Base-by-base conservation (phyloP, 768 basidiomycete genomes). In the Amanita inopinata region DNA sequence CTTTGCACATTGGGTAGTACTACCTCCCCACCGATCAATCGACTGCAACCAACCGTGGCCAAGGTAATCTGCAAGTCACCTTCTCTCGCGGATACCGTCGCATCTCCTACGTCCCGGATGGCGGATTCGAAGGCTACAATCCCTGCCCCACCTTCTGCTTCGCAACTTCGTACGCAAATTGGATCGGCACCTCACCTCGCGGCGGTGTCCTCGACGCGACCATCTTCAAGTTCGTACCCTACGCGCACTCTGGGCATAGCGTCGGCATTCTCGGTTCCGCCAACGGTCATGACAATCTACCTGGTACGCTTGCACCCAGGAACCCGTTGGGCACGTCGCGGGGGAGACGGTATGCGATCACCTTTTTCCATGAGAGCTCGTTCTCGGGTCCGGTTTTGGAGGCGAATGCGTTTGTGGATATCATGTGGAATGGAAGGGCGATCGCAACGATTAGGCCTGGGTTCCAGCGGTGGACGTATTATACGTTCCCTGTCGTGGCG, bases 51-150 rank as follows among this genome's bases (percentile, higher is more conserved):
- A 72, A 73, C 53, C 59, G 54, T 35, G 70, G 68, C 19, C 70
- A 70, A 43, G 69, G 69, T 27, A 51, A 62, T 43, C 64, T 71
- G 42, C 49, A 61, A 43, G 67, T 73, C 19, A 70, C 69, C 9
- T 61, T 59, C 53, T 71, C 70, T 2, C 64, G 71, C 20, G 71
- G 71, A 5, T 73, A 72, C 56, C 52, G 47, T 30, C 69, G 71
- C 46, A 61, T 52, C 22, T 59, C 63, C 43, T 53, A 57, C 43
- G 46, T 66, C 25, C 19, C 59, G 20, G 71, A 73, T 46, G 67
- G 67, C 1, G 61, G 65, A 2, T 72, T 72, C 54, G 71, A 73
- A 49, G 57, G 54, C 11, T 71, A 56, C 56, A 58, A 45, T 34
- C 56, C 48, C 1, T 69, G 68, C 49, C 20, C 42, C 33, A 56